A percentile compares a stretch with the other conserved stretches of the same genome.
These are phyloP conservation scores for Bacidia gigantensis DNA, from an alignment of 495 filamentous ascomycete genomes.

Conservation along the genomic window DNA sequence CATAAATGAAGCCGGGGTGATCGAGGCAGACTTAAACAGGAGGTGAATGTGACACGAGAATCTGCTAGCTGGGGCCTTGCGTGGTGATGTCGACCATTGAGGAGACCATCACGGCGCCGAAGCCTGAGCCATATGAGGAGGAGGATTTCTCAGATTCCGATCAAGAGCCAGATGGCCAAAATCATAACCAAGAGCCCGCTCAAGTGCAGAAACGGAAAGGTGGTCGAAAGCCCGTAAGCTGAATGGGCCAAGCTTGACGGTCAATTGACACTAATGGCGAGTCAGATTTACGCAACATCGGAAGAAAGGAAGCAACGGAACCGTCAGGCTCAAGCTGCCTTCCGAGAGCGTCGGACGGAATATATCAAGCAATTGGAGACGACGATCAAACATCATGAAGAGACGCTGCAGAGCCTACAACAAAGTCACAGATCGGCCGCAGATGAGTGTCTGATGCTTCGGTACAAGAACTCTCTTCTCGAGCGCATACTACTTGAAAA, in stretches of 20 bases:
- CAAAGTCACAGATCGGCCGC: constrained; percentile 89
- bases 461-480: constrained; percentile 94
- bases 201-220: constrained; percentile 84
- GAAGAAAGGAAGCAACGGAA: constrained; percentile 98
- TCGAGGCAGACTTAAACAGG: neutral
- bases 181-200: constrained; percentile 40
- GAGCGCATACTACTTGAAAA: constrained; percentile 94
- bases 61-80: neutral
- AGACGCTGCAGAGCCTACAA: constrained; percentile 78
- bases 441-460: constrained; percentile 94
- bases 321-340: constrained; percentile 91
- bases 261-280: constrained; percentile 2
- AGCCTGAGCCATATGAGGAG: constrained; percentile 33
- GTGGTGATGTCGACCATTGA: constrained; percentile 17
- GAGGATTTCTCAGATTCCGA: constrained; percentile 35
- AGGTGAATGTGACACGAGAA: neutral
- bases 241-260: neutral
- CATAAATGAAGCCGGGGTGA: neutral
- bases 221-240: constrained; percentile 78
- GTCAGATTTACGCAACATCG: constrained; percentile 90
- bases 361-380: constrained; percentile 98
- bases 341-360: constrained; percentile 90
- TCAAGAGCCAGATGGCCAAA: constrained; percentile 45
- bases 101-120: constrained; percentile 26
- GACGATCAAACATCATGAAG: constrained; percentile 95